phyloP scores from a whole-genome alignment of 163 green algal genomes.

The Prototheca wickerhamii region DNA sequence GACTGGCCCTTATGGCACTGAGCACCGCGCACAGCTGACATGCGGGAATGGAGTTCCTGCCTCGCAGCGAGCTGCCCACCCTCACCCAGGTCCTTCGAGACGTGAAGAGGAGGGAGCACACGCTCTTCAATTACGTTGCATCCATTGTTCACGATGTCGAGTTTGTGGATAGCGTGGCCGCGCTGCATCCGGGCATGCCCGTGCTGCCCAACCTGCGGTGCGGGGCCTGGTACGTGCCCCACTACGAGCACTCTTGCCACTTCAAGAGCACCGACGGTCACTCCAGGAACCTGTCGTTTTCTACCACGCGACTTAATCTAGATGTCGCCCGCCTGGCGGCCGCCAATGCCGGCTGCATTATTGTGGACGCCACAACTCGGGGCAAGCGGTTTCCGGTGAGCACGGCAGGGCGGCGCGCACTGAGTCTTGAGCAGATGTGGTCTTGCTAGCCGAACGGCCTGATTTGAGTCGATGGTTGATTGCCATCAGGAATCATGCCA shows the following conservation, averaged over 20 bases:
- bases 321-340: constrained; percentile 64
- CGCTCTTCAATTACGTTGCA: constrained; percentile 70
- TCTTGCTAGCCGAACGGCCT: too few species aligned
- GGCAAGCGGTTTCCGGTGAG: constrained; percentile 77
- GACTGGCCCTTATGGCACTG: neutral
- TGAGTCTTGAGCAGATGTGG: constrained; percentile 2
- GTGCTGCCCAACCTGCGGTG: constrained; percentile 85
- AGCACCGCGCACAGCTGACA: neutral
- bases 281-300: constrained; percentile 79
- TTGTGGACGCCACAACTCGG: constrained; percentile 92
- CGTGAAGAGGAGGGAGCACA: constrained; percentile 58
- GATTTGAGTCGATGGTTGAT: too few species aligned
- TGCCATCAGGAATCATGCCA: too few species aligned
- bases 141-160: constrained; percentile 59
- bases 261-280: constrained; percentile 93
- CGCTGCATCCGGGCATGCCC: constrained; percentile 52
- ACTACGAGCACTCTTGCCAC: constrained; percentile 60
- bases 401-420: neutral
- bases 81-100: constrained; percentile 45
- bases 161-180: constrained; percentile 67
- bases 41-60: constrained; percentile 1
- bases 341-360: constrained; percentile 49
- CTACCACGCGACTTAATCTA: constrained; percentile 75
- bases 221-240: constrained; percentile 71
- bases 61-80: constrained; percentile 9